These are phyloP conservation scores for Beauveria asiatica DNA, from an alignment of 2,329 filamentous ascomycete genomes.

Conservation along the genomic window DNA sequence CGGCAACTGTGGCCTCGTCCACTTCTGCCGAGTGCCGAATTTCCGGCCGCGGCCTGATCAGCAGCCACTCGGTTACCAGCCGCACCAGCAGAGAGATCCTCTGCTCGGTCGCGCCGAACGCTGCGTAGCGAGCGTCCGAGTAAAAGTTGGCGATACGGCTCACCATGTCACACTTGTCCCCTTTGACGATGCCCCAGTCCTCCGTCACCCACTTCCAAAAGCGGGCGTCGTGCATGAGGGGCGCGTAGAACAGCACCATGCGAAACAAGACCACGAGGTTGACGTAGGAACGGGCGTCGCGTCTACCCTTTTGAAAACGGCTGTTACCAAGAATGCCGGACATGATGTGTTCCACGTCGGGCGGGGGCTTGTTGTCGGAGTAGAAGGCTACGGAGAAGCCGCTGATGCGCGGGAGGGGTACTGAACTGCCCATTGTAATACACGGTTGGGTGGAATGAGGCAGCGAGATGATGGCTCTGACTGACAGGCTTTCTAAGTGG, in stretches of 20 bases:
- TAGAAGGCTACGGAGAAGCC: background rate
- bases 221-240: background rate
- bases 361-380: background rate
- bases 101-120: background rate
- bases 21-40: background rate
- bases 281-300: background rate
- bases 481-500: background rate
- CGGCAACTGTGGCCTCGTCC: background rate
- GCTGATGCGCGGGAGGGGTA: background rate
- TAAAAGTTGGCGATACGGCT: background rate
- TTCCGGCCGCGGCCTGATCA: background rate
- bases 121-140: background rate
- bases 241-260: background rate
- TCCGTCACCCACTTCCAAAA: constrained; percentile 3
- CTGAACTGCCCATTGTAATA: background rate
- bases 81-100: constrained; percentile 2
- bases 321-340: background rate
- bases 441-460: background rate
- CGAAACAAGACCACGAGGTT: constrained; percentile 8
- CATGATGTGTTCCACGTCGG: background rate
- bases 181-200: constrained; percentile 3
- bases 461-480: background rate
- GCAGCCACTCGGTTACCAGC: constrained; percentile 4
- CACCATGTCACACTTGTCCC: background rate
- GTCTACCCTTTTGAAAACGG: constrained; percentile 1